Base-by-base conservation (phyloP, 257 asterid genomes). In the Striga asiatica region DNA sequence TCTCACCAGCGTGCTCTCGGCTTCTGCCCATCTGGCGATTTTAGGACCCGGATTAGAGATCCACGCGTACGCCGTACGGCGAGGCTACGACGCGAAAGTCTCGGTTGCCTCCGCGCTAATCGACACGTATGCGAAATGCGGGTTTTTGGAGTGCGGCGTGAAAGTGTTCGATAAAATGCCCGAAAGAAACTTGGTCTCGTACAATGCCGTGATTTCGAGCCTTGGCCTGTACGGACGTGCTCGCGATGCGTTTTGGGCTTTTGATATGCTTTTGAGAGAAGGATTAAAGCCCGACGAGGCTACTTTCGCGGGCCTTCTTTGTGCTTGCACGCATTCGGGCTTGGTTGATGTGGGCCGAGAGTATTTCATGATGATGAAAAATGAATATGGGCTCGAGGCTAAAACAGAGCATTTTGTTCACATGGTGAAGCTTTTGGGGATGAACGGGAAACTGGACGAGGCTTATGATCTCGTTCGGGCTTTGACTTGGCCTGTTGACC, bases 121-220 rank as follows among this genome's bases (percentile, higher is more conserved):
- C 48, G 94, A 87, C 78, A 91, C 82, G 96, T 87, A 87, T 41
- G 78, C 92, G 0, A 91, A 91, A 80, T 87, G 96, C 38, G 96
- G 98, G 22, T 84, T 82, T 77, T 66, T 91, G 80, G 81, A 73
- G 3, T 51, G 49, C 64, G 82, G 83, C 32, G 54, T 77, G 18
- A 71, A n/a, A 25, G 82, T 87, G 60, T 83, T 81, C 52, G 62
- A 68, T 10, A 51, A 29, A 54, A 82, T 74, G 93, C 75, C 76
- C 4, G 56, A n/a, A 16, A 75, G 73, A 64, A 91, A 77, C 32
- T 55, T 80, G 0, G 65, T 84, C 28, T 66, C 86, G 0, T 82
- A 76, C 76, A 87, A 91, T 56, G 74, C 81, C 22, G 19, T 80
- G 65, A 84, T 84, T 12, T 72, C 72, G 2, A 66, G 79, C 42